Evolutionary conservation across 805 yeast species (phyloP), one percentile per base, ranked within the genome.

Genomic region (Yamadazyma philogaea): DNA sequence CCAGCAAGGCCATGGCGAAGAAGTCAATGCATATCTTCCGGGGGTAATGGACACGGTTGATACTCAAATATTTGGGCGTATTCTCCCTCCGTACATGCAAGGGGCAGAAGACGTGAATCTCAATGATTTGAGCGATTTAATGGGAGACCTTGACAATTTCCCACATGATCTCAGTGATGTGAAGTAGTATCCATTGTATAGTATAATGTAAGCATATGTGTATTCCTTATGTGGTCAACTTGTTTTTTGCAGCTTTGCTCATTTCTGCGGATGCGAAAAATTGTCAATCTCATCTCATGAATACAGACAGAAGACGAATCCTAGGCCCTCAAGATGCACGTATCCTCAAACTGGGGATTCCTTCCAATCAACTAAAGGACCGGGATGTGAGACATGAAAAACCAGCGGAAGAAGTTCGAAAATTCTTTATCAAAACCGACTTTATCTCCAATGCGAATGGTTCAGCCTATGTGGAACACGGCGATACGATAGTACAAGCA

Each of bases 1-100:
- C 3, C 28, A 27, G 14, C 27, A 7, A 11, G 14, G 6, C 2
- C 38, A 39, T 24, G 19, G 19, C 11, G 44, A 41, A 21, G 42
- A 39, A 2, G 33, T 21, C n/a, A 32, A 39, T 18, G 24, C 44
- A 3, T 85, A 86, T 53, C 73, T 85, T 47, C 87, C 93, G 1
- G 93, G 95, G 4, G 82, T 86, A 33, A 84, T 88, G 72, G 96
- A 88, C 59, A 85, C 83, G 50, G 63, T 88, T 36, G 96, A 88
- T 58, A 79, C 87, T 55, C 90, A 87, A 55, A 74, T 88, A 15
- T 88, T 88, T 68, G 96, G 96, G 1, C 67, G 86, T 30, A 82
- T 84, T 49, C 57, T 87, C 37, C 96, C 96, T 2, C 93, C 95
- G 3, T 87, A 85, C 57, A 87, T 87, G 95, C 69, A 81, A 37